Conservation (phyloP, 768 basidiomycete genomes). For the Boletales sp. region DNA sequence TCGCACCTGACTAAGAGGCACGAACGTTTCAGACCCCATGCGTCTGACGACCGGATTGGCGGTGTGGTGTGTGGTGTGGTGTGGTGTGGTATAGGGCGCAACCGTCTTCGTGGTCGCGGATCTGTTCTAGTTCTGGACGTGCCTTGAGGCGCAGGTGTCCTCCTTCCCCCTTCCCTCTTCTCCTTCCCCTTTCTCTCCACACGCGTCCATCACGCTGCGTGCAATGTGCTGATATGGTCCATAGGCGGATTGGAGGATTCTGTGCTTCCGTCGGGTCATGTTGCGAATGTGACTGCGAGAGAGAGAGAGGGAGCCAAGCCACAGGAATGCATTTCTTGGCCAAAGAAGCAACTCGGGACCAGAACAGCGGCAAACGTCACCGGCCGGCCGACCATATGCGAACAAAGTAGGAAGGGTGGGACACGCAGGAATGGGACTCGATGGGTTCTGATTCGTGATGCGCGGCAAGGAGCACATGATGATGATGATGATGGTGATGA, state of each 20-base stretch:
- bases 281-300: constrained; percentile 2
- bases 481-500: not conserved
- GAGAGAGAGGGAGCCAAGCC: constrained; percentile 5
- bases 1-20: constrained; percentile 7
- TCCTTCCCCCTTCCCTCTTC: too few species aligned
- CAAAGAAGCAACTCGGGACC: constrained; percentile 2
- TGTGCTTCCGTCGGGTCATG: not conserved
- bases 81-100: constrained; percentile 14
- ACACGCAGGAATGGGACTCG: too few species aligned
- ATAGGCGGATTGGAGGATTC: not conserved
- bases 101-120: constrained; percentile 3
- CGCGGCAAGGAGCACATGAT: too few species aligned
- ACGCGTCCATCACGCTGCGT: constrained; percentile 1
- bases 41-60: constrained; percentile 4
- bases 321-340: constrained; percentile 11
- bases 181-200: not conserved
- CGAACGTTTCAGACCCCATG: constrained; percentile 17
- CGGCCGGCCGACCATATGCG: too few species aligned
- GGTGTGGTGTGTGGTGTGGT: not conserved
- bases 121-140: not conserved
- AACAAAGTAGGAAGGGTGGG: too few species aligned
- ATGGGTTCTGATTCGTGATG: not conserved
- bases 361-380: not conserved
- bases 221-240: not conserved
- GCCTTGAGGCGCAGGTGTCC: constrained; percentile 6